Evolutionary conservation across 1,284 basidiomycete genomes (phyloP).

Genomic region (Fistulina hepatica): DNA sequence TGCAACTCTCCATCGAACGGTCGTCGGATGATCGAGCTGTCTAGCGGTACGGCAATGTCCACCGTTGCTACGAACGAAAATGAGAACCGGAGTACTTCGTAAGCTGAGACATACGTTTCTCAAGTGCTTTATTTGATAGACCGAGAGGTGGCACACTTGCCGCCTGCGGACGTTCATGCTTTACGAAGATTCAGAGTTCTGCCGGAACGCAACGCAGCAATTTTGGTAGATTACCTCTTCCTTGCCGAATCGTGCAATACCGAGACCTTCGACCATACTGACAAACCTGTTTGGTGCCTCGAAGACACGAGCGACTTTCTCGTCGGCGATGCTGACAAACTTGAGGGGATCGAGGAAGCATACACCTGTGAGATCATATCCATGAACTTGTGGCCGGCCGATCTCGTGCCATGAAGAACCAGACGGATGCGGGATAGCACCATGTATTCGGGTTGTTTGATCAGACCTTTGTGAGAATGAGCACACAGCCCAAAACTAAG

Average conservation of each 20-base stretch:
- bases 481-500: slow-evolving; percentile 7
- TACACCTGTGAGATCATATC: slow-evolving; percentile 82
- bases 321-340: slow-evolving; percentile 84
- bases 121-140: slow-evolving; percentile 33
- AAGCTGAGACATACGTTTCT: slow-evolving; percentile 33
- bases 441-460: slow-evolving; percentile 85
- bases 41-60: slow-evolving; percentile 9
- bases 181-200: slow-evolving; percentile 12
- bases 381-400: slow-evolving; percentile 85
- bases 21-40: slow-evolving; percentile 29
- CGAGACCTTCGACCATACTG: slow-evolving; percentile 40
- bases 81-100: not conserved
- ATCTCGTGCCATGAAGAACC: slow-evolving; percentile 76
- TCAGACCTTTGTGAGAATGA: too few relatives aligned
- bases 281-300: slow-evolving; percentile 79
- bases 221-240: slow-evolving; percentile 30
- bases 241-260: slow-evolving; percentile 35
- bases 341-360: slow-evolving; percentile 66
- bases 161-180: slow-evolving; percentile 22
- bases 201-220: not conserved
- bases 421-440: too few relatives aligned
- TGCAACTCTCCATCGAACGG: slow-evolving; percentile 80
- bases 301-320: slow-evolving; percentile 87
- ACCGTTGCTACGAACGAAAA: slow-evolving; percentile 6
- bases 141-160: slow-evolving; percentile 28